Conservation (phyloP, 495 filamentous ascomycete species). For the Daldinia childiae region DNA sequence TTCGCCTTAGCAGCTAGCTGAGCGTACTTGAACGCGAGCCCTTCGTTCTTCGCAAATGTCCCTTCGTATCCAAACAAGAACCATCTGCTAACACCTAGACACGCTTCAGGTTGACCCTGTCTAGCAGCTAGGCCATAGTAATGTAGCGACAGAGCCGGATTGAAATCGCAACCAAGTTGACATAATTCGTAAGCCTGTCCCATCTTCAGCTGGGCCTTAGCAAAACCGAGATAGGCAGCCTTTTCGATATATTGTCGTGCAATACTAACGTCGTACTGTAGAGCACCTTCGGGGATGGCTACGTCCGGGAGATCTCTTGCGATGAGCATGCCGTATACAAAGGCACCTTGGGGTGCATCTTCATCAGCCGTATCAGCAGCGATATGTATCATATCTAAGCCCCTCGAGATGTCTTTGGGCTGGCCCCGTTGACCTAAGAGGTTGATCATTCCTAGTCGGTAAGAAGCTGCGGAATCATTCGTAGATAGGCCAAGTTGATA, state of each 20-base stretch:
- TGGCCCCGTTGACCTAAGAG: conserved; percentile 92
- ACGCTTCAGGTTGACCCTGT: conserved; percentile 87
- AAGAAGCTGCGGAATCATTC: conserved; percentile 91
- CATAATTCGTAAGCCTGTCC: conserved; percentile 94
- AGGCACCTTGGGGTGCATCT: conserved; percentile 96
- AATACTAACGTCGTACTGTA: conserved; percentile 77
- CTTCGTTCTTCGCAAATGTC: conserved; percentile 93
- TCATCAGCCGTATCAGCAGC: conserved; percentile 93
- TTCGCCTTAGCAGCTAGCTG: conserved; percentile 81
- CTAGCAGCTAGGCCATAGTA: conserved; percentile 94
- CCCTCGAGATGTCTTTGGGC: conserved; percentile 78
- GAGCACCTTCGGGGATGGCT: conserved; percentile 71
- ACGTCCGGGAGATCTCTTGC: conserved; percentile 91
- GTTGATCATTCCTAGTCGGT: conserved; percentile 97
- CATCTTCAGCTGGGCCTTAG: conserved; percentile 98
- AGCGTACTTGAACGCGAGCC: conserved; percentile 89
- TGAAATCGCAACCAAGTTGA: conserved; percentile 92
- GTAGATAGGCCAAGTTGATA: conserved; percentile 80
- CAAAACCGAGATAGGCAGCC: conserved; percentile 94
- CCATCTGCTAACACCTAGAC: conserved; percentile 98
- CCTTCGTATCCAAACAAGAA: conserved; percentile 94
- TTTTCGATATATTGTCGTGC: conserved; percentile 93
- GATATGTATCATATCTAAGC: conserved; percentile 80
- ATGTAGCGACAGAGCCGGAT: conserved; percentile 88
- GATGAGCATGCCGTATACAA: conserved; percentile 95